Base-by-base conservation (phyloP, 805 yeast species). In the Candida verbasci region DNA sequence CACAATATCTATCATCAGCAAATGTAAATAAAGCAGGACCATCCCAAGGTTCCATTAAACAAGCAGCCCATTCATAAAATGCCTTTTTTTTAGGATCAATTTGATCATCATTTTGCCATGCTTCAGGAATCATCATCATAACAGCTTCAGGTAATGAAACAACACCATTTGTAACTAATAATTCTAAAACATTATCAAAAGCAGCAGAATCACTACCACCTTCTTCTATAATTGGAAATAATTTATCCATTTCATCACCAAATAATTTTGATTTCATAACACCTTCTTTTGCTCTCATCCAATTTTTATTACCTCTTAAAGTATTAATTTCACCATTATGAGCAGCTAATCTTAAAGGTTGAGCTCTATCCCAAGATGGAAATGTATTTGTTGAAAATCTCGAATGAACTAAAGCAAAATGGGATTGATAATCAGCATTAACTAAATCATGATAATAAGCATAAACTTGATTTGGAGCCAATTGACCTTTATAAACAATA, bases 361-460 rank as follows among this genome's bases (percentile, higher is more conserved):
- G 98, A 17, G 98, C 97, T 65, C 98, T 80, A 66, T 93, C 98
- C 98, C 98, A 91, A n/a, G 96, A 87, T 32, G 98, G 98, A 78
- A 91, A 91, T 33, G 98, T 91, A 64, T 91, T 91, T 22, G 98
- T 91, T 40, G 97, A 88, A 73, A 91, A 91, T 60, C 98, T 80
- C 17, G 97, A 89, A 68, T 91, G 98, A 35, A 91, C 97, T 28
- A 91, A 74, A 11, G 97, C 95, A 72, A 93, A 86, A 57, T 89
- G 97, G 31, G 94, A 93, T 66, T 87, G 91, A 63, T 80, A 91
- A 55, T 88, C 93, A 18, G 88, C 91, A 59, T 87, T 88, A 44
- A 80, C 82, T 56, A 91, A 74, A 64, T 91, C 98, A 58, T 86
- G 88, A 69, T 89, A 91, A 68, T 93, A 91, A 49, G 84, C 79